Evolutionary conservation across 345 rosid species (phyloP), one percentile per base, ranked within the genome.

Genomic region (Luvunga scandens): DNA sequence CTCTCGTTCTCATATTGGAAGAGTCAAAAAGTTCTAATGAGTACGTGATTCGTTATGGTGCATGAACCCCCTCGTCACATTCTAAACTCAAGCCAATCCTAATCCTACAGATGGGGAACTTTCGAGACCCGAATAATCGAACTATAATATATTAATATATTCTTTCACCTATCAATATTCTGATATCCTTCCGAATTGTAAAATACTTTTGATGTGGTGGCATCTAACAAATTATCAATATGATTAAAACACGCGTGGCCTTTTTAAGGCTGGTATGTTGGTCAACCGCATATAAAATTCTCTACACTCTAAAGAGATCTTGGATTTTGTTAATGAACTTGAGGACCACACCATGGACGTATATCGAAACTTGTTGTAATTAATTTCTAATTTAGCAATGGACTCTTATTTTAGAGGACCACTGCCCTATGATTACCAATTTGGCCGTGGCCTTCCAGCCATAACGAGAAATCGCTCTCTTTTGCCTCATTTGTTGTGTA

Each of bases 401-500:
- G 77, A 38, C 65, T 80, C 71, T 84, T 67, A 68, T 61, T 68
- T 67, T 38, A 28, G 3, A 71, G 86, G 85, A 79, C 84, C 85
- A 79, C 83, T 21, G 10, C 72, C 70, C 31, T 28, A 22, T 30
- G 59, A 42, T 22, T 28, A 42, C 56, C 59, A 68, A 10, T n/a
- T 66, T 33, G 36, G 67, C 81, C 53, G 50, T 81, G 75, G 66
- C 70, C 16, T 59, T 69, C 27, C 63, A 28, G 18, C 57, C 25
- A 74, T 78, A 82, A 72, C 82, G 64, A 31, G 31, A 73, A 69
- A 22, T 64, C 78, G 64, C 56, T 30, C 5, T 36, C 39, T 1
- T 6, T 45, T 5, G 60, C 16, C 14, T 22, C n/a, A 21, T 42
- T 19, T 28, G 33, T 22, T 45, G 33, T 39, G 10, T 14, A 18